Percentiles rank a stretch among this genome's conserved stretches.
Evolutionary conservation across 2,329 filamentous ascomycete species (phyloP).

Genomic region (Leptodontidium sp.): DNA sequence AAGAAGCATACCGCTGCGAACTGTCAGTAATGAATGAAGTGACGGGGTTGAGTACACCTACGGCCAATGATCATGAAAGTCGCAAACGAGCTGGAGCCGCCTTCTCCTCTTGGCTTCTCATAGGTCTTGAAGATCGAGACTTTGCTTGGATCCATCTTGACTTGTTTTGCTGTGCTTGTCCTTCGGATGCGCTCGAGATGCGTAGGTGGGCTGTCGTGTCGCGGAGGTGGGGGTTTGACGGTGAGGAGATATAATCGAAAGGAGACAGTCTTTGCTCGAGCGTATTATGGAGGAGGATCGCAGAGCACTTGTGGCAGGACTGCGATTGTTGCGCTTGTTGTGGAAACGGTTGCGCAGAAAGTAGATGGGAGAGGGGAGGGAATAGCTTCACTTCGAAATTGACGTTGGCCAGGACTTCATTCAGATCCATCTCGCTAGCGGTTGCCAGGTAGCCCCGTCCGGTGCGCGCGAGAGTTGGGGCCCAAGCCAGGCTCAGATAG

Average conservation of each 20-base stretch:
- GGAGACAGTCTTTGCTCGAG: background rate
- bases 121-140: constrained; percentile 47
- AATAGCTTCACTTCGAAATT: constrained; percentile 2
- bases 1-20: constrained; percentile 87
- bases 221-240: background rate
- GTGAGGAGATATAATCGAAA: background rate
- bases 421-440: background rate
- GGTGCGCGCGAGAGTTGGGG: background rate
- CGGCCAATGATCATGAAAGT: constrained; percentile 97
- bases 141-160: constrained; percentile 44
- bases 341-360: background rate
- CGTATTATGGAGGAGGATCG: background rate
- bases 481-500: constrained; percentile 14
- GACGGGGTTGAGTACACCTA: constrained; percentile 56
- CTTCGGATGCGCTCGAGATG: constrained; percentile 9
- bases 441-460: background rate
- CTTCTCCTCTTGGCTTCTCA: constrained; percentile 45
- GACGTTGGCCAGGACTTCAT: background rate
- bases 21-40: constrained; percentile 28
- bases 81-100: constrained; percentile 77
- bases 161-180: background rate
- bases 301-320: background rate
- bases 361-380: background rate
- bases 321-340: background rate
- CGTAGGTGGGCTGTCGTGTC: background rate